These are phyloP conservation scores for Pleurotus tuber-regium DNA, from an alignment of 768 basidiomycete genomes.

Conservation along the genomic window DNA sequence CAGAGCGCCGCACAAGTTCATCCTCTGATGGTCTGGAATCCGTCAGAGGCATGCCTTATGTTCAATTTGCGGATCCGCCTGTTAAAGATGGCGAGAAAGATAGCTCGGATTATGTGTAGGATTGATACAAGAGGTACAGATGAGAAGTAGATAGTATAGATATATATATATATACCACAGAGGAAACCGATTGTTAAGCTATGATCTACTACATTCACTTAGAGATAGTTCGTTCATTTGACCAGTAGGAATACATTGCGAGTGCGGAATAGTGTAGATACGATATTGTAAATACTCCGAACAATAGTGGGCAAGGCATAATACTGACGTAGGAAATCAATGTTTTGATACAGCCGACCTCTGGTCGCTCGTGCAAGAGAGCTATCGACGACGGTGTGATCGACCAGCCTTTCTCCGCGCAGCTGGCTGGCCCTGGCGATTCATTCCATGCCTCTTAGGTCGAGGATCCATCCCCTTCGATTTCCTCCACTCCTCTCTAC, in stretches of 20 bases:
- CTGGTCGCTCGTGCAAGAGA: no score
- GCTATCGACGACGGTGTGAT: conserved; percentile 67
- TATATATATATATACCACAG: neutral
- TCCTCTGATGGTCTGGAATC: conserved; percentile 15
- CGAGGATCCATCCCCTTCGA: conserved; percentile 70
- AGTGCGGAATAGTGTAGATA: neutral
- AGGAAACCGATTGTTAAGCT: neutral
- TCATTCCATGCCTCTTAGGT: conserved; percentile 53
- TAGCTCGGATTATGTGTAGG: conserved; percentile 9
- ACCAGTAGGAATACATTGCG: neutral
- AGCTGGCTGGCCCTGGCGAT: conserved; percentile 62
- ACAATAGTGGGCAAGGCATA: neutral
- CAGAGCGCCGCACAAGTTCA: conserved; percentile 13
- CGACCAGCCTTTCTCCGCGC: conserved; percentile 68
- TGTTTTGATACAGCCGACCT: no score
- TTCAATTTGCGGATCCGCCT: conserved; percentile 2
- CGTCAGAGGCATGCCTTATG: conserved; percentile 2
- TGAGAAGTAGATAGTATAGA: neutral
- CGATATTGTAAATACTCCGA: neutral
- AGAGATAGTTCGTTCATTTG: no score
- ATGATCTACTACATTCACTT: neutral
- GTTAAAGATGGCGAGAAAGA: conserved; percentile 8
- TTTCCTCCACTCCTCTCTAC: conserved; percentile 78
- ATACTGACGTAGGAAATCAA: conserved; percentile 3
- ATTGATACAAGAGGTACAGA: conserved; percentile 6